phyloP scores from a whole-genome alignment of 805 yeast genomes.

The Brettanomyces anomalus region DNA sequence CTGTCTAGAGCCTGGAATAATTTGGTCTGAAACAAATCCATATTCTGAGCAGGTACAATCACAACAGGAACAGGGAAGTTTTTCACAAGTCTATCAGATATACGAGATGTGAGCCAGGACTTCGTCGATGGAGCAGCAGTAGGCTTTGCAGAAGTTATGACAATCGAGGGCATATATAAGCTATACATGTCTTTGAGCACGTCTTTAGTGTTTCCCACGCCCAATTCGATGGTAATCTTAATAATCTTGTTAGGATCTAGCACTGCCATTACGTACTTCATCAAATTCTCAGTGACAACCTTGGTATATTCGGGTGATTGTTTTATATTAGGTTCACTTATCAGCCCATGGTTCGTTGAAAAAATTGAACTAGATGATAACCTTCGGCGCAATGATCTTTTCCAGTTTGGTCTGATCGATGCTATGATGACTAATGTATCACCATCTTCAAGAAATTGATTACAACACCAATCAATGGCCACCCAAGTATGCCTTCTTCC shows the following conservation, averaged over 20 bases:
- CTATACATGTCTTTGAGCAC: constrained; percentile 51
- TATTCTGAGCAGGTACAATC: constrained; percentile 52
- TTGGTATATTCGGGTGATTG: constrained; percentile 39
- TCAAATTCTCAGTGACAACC: constrained; percentile 37
- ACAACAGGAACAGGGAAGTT: constrained; percentile 59
- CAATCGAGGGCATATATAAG: constrained; percentile 52
- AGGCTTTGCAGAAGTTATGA: constrained; percentile 49
- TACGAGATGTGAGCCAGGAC: constrained; percentile 53
- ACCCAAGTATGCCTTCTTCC: constrained; percentile 81
- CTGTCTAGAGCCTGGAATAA: constrained; percentile 28
- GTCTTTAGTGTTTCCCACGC: constrained; percentile 46
- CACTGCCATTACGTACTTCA: constrained; percentile 42
- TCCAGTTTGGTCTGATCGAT: constrained; percentile 29
- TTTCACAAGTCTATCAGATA: constrained; percentile 57
- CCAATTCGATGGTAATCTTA: constrained; percentile 51
- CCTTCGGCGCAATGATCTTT: constrained; percentile 16
- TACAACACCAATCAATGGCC: constrained; percentile 62
- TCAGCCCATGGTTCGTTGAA: constrained; percentile 4
- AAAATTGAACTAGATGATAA: constrained; percentile 9
- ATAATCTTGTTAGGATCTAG: constrained; percentile 37
- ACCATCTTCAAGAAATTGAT: constrained; percentile 47
- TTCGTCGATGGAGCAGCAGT: constrained; percentile 39
- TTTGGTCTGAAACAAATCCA: constrained; percentile 41
- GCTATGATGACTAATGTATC: constrained; percentile 60
- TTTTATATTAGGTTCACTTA: constrained; percentile 28